Percentiles rank a stretch among this genome's conserved stretches.
These are phyloP conservation scores for Clarkia xantiana DNA, from an alignment of 345 rosid genomes.

Conservation along the genomic window DNA sequence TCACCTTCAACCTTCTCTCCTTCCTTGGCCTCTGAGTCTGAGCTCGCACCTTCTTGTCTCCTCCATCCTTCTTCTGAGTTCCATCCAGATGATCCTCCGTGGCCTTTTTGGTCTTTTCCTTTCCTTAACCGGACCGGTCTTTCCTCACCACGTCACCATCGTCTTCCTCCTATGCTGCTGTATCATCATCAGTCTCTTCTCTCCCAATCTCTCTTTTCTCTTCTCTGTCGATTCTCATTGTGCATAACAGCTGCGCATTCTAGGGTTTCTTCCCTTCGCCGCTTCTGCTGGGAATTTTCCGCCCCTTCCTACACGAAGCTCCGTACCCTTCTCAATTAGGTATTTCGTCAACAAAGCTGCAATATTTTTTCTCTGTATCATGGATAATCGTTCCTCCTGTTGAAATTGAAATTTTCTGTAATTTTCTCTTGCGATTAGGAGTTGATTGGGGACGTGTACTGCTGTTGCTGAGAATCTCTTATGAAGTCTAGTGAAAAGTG, in stretches of 20 bases:
- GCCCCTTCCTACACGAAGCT: background rate
- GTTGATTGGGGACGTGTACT: background rate
- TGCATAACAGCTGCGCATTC: slow-evolving; percentile 9
- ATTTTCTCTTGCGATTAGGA: slow-evolving; percentile 7
- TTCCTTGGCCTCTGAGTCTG: slow-evolving; percentile 9
- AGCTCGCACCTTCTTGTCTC: slow-evolving; percentile 5
- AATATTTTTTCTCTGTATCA: background rate
- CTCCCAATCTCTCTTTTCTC: slow-evolving; percentile 11
- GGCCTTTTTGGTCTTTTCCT: slow-evolving; percentile 62
- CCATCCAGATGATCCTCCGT: slow-evolving; percentile 1
- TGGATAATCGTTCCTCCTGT: background rate
- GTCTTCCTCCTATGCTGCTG: slow-evolving; percentile 49
- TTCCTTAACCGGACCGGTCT: slow-evolving; percentile 40
- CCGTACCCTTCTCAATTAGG: slow-evolving; percentile 8
- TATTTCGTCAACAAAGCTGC: slow-evolving; percentile 5
- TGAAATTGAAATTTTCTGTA: slow-evolving; percentile 8
- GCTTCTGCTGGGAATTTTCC: background rate
- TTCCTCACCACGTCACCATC: slow-evolving; percentile 63
- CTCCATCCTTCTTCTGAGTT: background rate
- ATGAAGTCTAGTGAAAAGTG: background rate
- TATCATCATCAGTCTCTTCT: slow-evolving; percentile 14
- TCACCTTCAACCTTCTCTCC: slow-evolving; percentile 5
- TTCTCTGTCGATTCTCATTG: background rate
- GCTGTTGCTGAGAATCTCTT: background rate
- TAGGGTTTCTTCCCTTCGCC: slow-evolving; percentile 51